Percentiles rank a stretch among this genome's conserved stretches.
These are phyloP conservation scores for Sporothrix variecibatus DNA, from an alignment of 2,329 filamentous ascomycete genomes.

Conservation along the genomic window DNA sequence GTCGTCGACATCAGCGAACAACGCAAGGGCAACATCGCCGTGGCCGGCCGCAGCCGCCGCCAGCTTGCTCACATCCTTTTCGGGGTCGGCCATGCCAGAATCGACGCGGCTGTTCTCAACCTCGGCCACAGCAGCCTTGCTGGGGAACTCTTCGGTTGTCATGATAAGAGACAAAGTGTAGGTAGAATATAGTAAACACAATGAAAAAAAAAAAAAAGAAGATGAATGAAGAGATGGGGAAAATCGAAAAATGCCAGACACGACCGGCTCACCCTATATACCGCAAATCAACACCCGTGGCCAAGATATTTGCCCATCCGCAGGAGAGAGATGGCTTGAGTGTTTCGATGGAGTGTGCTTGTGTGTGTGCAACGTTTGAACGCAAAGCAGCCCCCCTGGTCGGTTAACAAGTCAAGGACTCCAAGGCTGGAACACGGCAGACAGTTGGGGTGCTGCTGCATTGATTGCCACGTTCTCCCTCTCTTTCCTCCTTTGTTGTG, in stretches of 20 bases:
- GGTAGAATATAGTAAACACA: not conserved
- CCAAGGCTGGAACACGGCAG: not conserved
- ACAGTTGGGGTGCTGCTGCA: not conserved
- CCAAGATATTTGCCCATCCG: not conserved
- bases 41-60: not conserved
- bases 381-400: not conserved
- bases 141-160: not conserved
- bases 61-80: constrained; percentile 1
- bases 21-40: constrained; percentile 14
- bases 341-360: not conserved
- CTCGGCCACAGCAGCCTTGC: constrained; percentile 1
- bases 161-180: not conserved
- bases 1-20: constrained; percentile 10
- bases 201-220: not conserved
- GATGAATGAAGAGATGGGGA: not conserved
- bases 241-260: not conserved
- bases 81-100: not conserved
- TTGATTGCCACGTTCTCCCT: not conserved
- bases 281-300: not conserved
- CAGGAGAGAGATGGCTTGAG: not conserved
- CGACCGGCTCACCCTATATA: not conserved
- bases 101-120: constrained; percentile 11
- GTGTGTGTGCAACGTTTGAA: not conserved
- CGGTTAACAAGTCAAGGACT: not conserved
- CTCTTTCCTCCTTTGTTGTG: not conserved